These are phyloP conservation scores for Diaporthe citriasiana DNA, from an alignment of 2,329 filamentous ascomycete genomes.

Conservation along the genomic window DNA sequence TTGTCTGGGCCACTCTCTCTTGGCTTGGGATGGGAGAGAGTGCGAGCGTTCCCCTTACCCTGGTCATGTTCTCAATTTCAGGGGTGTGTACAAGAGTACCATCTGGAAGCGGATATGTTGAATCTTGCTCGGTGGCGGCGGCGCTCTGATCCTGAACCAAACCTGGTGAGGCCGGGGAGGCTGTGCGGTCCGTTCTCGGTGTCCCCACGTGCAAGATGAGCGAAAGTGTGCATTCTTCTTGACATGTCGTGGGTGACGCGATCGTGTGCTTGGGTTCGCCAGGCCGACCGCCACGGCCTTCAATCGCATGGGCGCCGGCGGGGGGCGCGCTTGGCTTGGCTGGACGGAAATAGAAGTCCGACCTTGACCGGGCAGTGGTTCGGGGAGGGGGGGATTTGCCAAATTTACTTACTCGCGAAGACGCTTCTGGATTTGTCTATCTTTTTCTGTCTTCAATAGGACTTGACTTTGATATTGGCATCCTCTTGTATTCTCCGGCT, in stretches of 20 bases:
- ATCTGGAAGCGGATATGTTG: neutral
- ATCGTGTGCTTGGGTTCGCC: slow-evolving; percentile 22
- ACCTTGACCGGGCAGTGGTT: slow-evolving; percentile 20
- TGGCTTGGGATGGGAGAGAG: neutral
- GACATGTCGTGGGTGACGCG: neutral
- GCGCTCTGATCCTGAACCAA: neutral
- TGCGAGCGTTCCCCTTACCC: neutral
- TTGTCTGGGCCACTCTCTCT: slow-evolving; percentile 5
- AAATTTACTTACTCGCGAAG: slow-evolving; percentile 25
- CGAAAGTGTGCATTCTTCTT: slow-evolving; percentile 24
- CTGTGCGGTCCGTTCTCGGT: neutral
- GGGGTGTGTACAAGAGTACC: neutral
- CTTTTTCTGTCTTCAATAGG: neutral
- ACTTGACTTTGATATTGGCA: neutral
- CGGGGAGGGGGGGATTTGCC: neutral
- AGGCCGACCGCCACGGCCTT: neutral
- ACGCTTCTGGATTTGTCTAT: slow-evolving; percentile 6
- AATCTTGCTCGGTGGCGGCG: neutral
- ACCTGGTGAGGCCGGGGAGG: neutral
- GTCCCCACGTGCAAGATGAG: slow-evolving; percentile 16
- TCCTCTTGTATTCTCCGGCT: neutral
- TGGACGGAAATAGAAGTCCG: slow-evolving; percentile 27
- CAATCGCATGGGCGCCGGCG: neutral
- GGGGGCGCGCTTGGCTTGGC: slow-evolving; percentile 14
- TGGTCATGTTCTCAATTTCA: neutral